These are phyloP conservation scores for Arthroderma sp. DNA, from an alignment of 2,329 filamentous ascomycete genomes.

Conservation along the genomic window DNA sequence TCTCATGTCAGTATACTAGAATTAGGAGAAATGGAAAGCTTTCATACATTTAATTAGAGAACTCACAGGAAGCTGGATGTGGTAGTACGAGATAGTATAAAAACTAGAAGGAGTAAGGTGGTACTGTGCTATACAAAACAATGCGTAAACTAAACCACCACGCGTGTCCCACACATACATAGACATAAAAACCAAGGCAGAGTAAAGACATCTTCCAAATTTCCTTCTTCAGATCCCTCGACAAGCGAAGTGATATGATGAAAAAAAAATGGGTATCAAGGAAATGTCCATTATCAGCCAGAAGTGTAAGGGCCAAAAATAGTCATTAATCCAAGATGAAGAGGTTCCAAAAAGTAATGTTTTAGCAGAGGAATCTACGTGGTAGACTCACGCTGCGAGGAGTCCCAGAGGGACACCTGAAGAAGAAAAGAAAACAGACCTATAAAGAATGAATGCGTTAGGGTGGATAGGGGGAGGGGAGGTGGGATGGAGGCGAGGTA, in stretches of 20 bases:
- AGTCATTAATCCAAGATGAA: background rate
- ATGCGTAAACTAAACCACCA: too few species aligned
- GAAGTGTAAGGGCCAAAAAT: background rate
- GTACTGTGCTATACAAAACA: too few species aligned
- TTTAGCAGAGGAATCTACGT: constrained; percentile 1
- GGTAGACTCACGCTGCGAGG: too few species aligned
- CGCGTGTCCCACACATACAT: too few species aligned
- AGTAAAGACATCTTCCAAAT: background rate
- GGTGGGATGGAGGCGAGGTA: background rate
- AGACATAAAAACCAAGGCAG: too few species aligned
- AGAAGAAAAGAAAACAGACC: constrained; percentile 1
- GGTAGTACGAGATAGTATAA: background rate
- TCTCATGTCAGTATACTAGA: too few species aligned
- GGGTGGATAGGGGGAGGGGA: background rate
- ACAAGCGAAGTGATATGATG: constrained; percentile 8
- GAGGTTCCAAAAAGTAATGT: constrained; percentile 5
- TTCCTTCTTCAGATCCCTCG: constrained; percentile 9
- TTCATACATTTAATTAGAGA: too few species aligned
- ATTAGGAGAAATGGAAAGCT: too few species aligned
- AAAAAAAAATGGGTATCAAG: constrained; percentile 5
- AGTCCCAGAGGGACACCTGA: background rate
- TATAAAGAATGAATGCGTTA: background rate
- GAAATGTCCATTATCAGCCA: too few species aligned
- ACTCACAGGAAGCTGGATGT: background rate
- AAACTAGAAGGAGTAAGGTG: background rate